phyloP scores from a whole-genome alignment of 2,329 filamentous ascomycete genomes.

The Beauveria varroae region DNA sequence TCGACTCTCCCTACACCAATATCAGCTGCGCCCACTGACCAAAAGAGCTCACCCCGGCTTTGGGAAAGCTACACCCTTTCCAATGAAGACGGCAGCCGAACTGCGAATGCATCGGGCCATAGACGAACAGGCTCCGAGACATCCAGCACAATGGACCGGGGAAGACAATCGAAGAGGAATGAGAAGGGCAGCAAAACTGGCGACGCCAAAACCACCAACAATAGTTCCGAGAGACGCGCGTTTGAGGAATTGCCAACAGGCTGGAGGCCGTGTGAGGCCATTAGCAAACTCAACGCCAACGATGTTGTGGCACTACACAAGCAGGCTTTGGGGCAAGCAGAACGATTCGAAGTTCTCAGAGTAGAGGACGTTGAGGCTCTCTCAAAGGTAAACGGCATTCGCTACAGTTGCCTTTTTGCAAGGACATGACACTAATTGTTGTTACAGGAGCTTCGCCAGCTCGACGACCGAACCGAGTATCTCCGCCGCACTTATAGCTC shows the following conservation, averaged over 20 bases:
- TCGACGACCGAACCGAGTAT: conserved; percentile 75
- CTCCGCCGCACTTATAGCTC: conserved; percentile 70
- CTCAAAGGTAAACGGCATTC: conserved; percentile 45
- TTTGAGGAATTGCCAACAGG: conserved; percentile 57
- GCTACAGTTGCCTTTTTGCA: too few species aligned
- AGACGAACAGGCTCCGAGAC: conserved; percentile 50
- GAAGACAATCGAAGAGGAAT: conserved; percentile 48
- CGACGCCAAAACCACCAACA: conserved; percentile 10
- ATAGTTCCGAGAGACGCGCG: conserved; percentile 46
- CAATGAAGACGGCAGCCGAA: conserved; percentile 15
- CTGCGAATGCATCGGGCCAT: conserved; percentile 27
- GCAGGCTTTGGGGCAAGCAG: conserved; percentile 55
- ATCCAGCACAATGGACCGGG: conserved; percentile 52
- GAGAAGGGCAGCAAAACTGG: conserved; percentile 34
- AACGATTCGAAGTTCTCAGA: conserved; percentile 57
- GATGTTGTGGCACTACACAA: conserved; percentile 47
- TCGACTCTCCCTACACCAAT: conserved; percentile 40
- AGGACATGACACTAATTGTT: not conserved
- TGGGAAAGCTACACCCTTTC: conserved; percentile 31
- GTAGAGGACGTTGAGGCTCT: conserved; percentile 56
- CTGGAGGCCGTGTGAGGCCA: conserved; percentile 45
- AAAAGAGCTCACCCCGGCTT: conserved; percentile 34
- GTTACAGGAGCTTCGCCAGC: conserved; percentile 55
- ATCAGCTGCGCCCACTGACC: conserved; percentile 39
- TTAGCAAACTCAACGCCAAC: conserved; percentile 34